These are phyloP conservation scores for Epithele typhae DNA, from an alignment of 768 basidiomycete genomes.

Conservation along the genomic window DNA sequence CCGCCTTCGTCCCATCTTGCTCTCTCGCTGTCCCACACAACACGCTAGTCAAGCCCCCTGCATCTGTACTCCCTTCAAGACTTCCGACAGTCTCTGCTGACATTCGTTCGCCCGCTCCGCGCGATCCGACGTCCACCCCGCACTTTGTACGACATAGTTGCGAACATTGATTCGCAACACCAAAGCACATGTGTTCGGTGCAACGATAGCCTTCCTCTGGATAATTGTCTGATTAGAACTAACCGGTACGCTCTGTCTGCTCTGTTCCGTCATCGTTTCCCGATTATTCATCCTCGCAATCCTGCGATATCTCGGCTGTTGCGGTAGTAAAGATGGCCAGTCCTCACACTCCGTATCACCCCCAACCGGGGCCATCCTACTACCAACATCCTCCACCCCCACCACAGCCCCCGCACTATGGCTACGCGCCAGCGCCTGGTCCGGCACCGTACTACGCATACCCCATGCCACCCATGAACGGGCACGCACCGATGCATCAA, in stretches of 20 bases:
- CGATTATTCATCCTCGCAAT: slow-evolving; percentile 1
- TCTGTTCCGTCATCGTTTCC: not conserved
- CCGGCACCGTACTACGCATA: slow-evolving; percentile 29
- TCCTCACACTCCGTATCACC: slow-evolving; percentile 27
- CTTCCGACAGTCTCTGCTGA: too few species aligned
- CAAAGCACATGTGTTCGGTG: slow-evolving; percentile 4
- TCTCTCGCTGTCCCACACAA: not conserved
- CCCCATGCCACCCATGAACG: slow-evolving; percentile 36
- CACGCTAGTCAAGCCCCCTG: not conserved
- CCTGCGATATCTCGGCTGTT: not conserved
- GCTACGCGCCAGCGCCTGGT: slow-evolving; percentile 18
- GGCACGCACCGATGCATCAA: slow-evolving; percentile 31
- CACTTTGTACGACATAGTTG: not conserved
- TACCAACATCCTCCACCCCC: slow-evolving; percentile 26
- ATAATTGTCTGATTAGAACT: not conserved
- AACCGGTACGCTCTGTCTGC: not conserved
- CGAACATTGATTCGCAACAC: not conserved
- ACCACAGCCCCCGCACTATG: slow-evolving; percentile 23
- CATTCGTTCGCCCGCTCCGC: not conserved
- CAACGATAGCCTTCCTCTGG: slow-evolving; percentile 5
- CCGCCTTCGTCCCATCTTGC: not conserved
- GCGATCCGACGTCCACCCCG: slow-evolving; percentile 1
- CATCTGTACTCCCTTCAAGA: too few species aligned
- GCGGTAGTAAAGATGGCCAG: slow-evolving; percentile 27
- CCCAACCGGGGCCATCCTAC: slow-evolving; percentile 31